Base-by-base conservation (phyloP, 2,329 filamentous ascomycete species). In the Neopestalotiopsis sp. region DNA sequence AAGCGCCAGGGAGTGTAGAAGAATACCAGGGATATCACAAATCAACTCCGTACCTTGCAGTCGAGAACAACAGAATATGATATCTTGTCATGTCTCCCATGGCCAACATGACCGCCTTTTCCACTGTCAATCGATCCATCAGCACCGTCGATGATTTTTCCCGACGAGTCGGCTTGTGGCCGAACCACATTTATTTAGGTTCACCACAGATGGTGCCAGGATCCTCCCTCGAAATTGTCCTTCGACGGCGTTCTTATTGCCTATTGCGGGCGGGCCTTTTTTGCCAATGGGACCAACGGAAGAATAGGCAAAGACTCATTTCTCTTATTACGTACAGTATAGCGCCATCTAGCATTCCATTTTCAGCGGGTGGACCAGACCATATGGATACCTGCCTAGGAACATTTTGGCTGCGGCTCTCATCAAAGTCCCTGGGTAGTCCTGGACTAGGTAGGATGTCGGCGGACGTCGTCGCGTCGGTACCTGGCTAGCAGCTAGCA, bases 141-240 rank as follows among this genome's bases (percentile, higher is more conserved):
- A 53, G 17, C 45, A 53, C n/a, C 17, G n/a, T 17, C n/a, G n/a
- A n/a, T 53, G 7, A 53, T 53, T 53, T 53, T 53, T 53, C 24
- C 24, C 45, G 45, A 53, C 45, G 45, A 53, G 45, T 53, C 45
- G 45, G 45, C 45, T 53, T 53, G 45, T 53, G 45, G 45, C 45
- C 45, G 45, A 20, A 24, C 45, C 45, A 53, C 45, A 53, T 53
- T 53, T 53, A n/a, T 20, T 53, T 53, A 20, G 45, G 45, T n/a
- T 17, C 45, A 53, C 45, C 17, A 53, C 45, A 53, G 45, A 53
- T 17, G 6, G n/a, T 53, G 1, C 45, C 17, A 53, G 45, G 45
- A 24, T 53, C 6, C 17, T 20, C 45, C 45, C 45, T 20, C 45
- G 45, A 53, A 53, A 24, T 7, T 4, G 45, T 20, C 45, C 45